These are phyloP conservation scores for Lepiota venenata DNA, from an alignment of 768 basidiomycete genomes.

Conservation along the genomic window DNA sequence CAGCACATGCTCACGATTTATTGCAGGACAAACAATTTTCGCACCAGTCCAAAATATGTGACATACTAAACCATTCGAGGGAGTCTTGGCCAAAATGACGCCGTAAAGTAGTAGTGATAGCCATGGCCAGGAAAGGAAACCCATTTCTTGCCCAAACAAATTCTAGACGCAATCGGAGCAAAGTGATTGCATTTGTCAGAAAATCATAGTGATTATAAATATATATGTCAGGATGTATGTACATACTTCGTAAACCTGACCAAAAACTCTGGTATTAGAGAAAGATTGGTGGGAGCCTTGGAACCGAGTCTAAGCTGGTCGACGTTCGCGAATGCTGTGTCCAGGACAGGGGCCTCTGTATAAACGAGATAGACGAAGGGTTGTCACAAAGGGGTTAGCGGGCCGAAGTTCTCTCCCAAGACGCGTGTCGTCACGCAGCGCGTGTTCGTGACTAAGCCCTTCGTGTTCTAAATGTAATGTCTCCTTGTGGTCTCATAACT, in stretches of 20 bases:
- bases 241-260: too few relatives aligned
- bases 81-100: conserved; percentile 35
- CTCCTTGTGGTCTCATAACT: conserved; percentile 7
- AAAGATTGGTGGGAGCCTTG: too few relatives aligned
- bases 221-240: too few relatives aligned
- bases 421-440: conserved; percentile 8
- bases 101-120: conserved; percentile 12
- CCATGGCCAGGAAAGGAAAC: neutral
- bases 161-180: too few relatives aligned
- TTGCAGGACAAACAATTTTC: neutral
- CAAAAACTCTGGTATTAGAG: too few relatives aligned
- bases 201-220: too few relatives aligned
- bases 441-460: conserved; percentile 1
- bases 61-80: conserved; percentile 39
- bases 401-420: neutral
- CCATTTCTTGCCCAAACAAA: neutral
- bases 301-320: too few relatives aligned
- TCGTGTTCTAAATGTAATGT: neutral
- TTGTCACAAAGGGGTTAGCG: neutral
- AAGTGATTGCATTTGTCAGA: conserved; percentile 1
- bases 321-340: too few relatives aligned
- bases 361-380: too few relatives aligned
- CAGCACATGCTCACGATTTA: neutral
- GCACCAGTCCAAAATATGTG: conserved; percentile 57
- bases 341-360: too few relatives aligned